phyloP scores from a whole-genome alignment of 2,329 filamentous ascomycete genomes.

The Cordyceps militaris region DNA sequence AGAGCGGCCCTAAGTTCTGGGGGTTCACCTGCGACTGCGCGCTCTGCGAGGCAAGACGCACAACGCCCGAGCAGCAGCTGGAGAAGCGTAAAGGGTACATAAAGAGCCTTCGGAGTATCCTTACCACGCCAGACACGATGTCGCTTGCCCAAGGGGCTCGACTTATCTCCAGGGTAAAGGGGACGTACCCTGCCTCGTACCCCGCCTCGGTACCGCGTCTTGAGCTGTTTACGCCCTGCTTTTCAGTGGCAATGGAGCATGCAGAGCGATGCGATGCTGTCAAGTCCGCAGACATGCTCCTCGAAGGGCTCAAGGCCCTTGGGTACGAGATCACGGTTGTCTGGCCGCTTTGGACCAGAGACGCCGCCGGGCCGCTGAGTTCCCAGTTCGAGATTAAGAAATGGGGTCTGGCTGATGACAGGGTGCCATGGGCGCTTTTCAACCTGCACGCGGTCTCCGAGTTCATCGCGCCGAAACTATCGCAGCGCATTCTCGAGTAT shows the following conservation, averaged over 20 bases:
- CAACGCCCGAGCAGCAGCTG: conserved; percentile 14
- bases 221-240: not conserved
- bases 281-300: conserved; percentile 16
- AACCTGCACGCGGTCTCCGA: conserved; percentile 14
- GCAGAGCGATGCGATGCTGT: not conserved
- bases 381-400: not conserved
- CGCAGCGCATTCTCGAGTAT: conserved; percentile 13
- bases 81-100: conserved; percentile 15
- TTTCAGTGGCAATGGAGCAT: not conserved
- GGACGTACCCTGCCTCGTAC: not conserved
- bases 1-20: conserved; percentile 29
- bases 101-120: not conserved
- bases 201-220: not conserved
- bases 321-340: conserved; percentile 5
- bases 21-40: conserved; percentile 36
- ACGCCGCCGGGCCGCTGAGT: accelerated
- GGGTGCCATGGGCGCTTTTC: not conserved
- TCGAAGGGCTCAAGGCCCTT: not conserved
- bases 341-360: not conserved
- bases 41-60: conserved; percentile 27
- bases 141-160: not conserved
- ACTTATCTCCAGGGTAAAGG: not conserved
- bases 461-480: conserved; percentile 11
- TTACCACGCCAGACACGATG: not conserved
- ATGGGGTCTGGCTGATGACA: not conserved